These are phyloP conservation scores for Bruguiera sexangula DNA, from an alignment of 345 rosid species.

Conservation along the genomic window DNA sequence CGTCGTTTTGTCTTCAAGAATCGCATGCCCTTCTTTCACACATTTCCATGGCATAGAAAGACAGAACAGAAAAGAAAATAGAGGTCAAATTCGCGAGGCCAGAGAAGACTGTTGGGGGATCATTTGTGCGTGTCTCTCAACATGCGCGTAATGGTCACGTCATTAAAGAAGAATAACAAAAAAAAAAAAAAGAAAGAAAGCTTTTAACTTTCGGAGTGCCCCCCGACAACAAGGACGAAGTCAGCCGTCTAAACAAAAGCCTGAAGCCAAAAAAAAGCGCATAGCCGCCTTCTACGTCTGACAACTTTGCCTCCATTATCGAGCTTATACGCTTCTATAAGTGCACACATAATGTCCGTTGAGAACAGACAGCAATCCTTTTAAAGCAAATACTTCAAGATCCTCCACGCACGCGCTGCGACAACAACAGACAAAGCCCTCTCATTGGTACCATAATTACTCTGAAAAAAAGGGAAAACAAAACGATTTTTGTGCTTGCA, in stretches of 20 bases:
- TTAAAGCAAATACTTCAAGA: conserved; percentile 26
- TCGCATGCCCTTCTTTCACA: background rate
- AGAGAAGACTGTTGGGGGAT: background rate
- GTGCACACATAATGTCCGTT: conserved; percentile 13
- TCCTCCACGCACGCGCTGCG: conserved; percentile 40
- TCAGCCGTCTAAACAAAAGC: conserved; percentile 16
- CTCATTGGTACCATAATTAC: no score
- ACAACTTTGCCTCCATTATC: conserved; percentile 15
- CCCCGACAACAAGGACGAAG: conserved; percentile 21
- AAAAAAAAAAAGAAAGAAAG: no score
- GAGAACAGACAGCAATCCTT: conserved; percentile 38
- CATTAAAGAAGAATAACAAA: background rate
- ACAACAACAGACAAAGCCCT: conserved; percentile 41
- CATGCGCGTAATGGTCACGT: conserved; percentile 19
- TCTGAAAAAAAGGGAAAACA: background rate
- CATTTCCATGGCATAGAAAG: background rate
- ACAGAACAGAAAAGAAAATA: no score
- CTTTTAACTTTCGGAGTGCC: background rate
- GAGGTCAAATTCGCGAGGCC: conserved; percentile 10
- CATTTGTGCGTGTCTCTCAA: background rate
- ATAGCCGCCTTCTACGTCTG: conserved; percentile 30
- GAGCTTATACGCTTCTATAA: background rate
- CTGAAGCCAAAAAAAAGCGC: conserved; percentile 6
- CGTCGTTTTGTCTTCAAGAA: conserved; percentile 6
- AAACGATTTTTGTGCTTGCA: background rate